phyloP scores from a whole-genome alignment of 768 basidiomycete species.

The Pleurotus platypus region DNA sequence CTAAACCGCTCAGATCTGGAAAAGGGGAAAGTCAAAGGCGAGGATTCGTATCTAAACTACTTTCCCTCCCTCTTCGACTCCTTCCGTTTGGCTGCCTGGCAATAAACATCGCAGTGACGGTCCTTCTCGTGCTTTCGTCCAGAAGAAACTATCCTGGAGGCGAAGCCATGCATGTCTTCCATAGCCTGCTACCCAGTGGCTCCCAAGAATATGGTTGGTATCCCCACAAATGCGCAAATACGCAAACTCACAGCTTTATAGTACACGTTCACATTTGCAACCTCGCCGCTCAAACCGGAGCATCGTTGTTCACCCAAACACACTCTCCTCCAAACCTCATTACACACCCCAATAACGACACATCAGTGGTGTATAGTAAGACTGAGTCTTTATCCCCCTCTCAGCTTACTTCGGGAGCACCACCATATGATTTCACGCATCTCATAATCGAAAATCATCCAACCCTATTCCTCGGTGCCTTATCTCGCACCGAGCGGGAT shows the following conservation, averaged over 20 bases:
- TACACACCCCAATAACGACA: conserved; percentile 11
- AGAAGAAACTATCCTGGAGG: conserved; percentile 89
- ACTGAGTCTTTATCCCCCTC: conserved; percentile 57
- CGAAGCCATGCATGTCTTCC: conserved; percentile 59
- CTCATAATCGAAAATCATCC: conserved; percentile 51
- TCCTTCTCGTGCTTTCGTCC: conserved; percentile 55
- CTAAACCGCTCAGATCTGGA: too few relatives aligned
- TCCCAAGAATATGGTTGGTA: conserved; percentile 20
- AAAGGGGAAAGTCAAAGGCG: too few relatives aligned
- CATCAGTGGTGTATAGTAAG: conserved; percentile 66
- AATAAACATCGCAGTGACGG: conserved; percentile 49
- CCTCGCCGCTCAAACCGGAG: conserved; percentile 86
- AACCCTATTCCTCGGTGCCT: conserved; percentile 13
- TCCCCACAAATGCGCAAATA: neutral
- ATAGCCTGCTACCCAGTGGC: conserved; percentile 30
- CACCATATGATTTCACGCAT: conserved; percentile 47
- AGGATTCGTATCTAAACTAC: conserved; percentile 22
- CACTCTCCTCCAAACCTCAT: conserved; percentile 52
- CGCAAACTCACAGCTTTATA: conserved; percentile 12
- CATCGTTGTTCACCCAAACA: conserved; percentile 80
- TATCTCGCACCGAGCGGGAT: neutral
- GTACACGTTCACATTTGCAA: conserved; percentile 80
- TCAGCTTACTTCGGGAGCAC: conserved; percentile 30
- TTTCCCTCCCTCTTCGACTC: conserved; percentile 40
- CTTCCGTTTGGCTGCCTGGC: conserved; percentile 37